These are phyloP conservation scores for Linnemannia schmuckeri DNA, from an alignment of 192 early-diverging fungal genomes.

Conservation along the genomic window DNA sequence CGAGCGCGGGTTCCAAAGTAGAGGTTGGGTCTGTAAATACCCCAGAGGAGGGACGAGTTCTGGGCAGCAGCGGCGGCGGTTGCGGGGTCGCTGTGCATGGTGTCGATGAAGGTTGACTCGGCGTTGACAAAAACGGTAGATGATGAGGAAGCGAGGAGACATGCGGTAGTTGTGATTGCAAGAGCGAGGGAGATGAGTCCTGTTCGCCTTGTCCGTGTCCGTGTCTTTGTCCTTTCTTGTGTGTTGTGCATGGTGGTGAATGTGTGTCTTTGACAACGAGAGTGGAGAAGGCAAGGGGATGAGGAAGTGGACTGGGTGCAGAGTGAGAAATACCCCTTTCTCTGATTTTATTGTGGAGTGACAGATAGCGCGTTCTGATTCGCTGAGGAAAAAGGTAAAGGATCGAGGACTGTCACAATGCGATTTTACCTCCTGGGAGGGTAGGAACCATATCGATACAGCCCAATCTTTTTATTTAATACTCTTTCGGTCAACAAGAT, in stretches of 20 bases:
- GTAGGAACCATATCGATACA: too few relatives aligned
- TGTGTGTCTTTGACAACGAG: neutral
- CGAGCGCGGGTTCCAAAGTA: constrained; percentile 94
- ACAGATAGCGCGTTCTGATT: too few relatives aligned
- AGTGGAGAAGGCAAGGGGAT: neutral
- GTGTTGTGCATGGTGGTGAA: neutral
- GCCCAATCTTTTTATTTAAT: too few relatives aligned
- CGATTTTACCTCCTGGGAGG: too few relatives aligned
- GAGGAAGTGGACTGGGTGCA: neutral
- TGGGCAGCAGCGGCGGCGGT: constrained; percentile 16
- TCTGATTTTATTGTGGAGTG: neutral
- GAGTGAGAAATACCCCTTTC: too few relatives aligned
- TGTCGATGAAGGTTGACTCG: constrained; percentile 7
- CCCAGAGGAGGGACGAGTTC: constrained; percentile 82
- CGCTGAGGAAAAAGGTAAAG: too few relatives aligned
- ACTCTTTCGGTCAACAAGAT: too few relatives aligned
- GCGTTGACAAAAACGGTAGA: constrained; percentile 21
- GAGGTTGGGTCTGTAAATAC: constrained; percentile 91
- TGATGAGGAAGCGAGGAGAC: constrained; percentile 1
- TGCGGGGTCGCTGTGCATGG: neutral
- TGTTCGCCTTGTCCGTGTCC: neutral
- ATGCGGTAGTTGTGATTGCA: neutral
- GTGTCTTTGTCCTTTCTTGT: neutral
- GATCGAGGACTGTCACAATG: too few relatives aligned
- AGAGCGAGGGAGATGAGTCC: neutral